Evolutionary conservation across 1,284 basidiomycete genomes (phyloP).

Genomic region (Entoloma clypeatum): DNA sequence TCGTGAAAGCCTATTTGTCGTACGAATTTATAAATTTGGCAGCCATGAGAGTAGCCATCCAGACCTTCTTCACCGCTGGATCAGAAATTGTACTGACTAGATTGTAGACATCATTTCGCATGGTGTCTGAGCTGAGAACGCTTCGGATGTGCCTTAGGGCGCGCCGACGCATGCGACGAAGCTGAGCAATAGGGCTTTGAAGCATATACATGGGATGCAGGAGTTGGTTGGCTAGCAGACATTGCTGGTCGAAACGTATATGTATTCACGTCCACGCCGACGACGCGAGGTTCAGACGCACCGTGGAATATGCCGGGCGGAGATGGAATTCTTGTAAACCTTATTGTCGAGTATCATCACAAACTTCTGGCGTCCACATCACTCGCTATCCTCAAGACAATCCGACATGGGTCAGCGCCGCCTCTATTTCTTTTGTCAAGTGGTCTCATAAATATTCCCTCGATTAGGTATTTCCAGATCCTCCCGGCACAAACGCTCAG

Average conservation of each 20-base stretch:
- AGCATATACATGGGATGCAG: constrained; percentile 30
- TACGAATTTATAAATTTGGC: constrained; percentile 8
- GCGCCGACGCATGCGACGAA: constrained; percentile 25
- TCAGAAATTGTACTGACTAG: constrained; percentile 85
- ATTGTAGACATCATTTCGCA: constrained; percentile 95
- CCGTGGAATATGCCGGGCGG: constrained; percentile 26
- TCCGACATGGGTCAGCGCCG: constrained; percentile 54
- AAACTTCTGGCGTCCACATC: constrained; percentile 35
- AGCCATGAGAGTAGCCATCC: constrained; percentile 4
- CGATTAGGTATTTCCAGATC: constrained; percentile 85
- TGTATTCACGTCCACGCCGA: neutral
- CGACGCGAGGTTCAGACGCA: neutral
- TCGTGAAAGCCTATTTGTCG: constrained; percentile 77
- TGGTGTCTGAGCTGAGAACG: constrained; percentile 91
- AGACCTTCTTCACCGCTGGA: constrained; percentile 76
- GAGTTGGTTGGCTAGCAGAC: constrained; percentile 2
- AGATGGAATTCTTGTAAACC: constrained; percentile 32
- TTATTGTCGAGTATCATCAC: constrained; percentile 40
- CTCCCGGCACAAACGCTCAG: constrained; percentile 93
- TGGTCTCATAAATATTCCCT: neutral
- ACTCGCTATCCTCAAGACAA: constrained; percentile 41
- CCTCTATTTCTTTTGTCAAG: constrained; percentile 10
- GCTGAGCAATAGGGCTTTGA: constrained; percentile 25
- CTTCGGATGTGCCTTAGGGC: constrained; percentile 20
- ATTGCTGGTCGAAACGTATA: too few species aligned